A percentile compares a stretch with the other conserved stretches of the same genome.
Evolutionary conservation across 1,284 basidiomycete species (phyloP).

Genomic region (Meira miltonrushii): DNA sequence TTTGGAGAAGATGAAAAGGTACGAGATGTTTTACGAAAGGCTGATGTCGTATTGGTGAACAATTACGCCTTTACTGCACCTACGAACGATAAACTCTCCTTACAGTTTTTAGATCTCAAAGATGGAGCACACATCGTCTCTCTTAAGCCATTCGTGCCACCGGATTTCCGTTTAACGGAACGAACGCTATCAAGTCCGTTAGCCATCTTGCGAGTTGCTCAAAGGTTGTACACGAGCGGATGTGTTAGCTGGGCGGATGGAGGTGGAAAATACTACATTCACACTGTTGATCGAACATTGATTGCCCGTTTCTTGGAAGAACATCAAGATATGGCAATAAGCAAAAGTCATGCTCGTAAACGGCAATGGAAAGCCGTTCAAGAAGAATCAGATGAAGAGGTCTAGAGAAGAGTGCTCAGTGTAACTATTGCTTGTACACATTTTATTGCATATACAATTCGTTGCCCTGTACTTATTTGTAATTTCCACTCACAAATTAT

Average conservation of each 20-base stretch:
- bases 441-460: too few relatives aligned
- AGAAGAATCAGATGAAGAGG: neutral
- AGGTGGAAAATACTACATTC: slow-evolving; percentile 47
- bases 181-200: slow-evolving; percentile 42
- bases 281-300: slow-evolving; percentile 13
- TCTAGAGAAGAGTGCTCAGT: neutral
- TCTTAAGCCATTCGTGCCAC: slow-evolving; percentile 58
- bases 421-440: neutral
- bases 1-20: slow-evolving; percentile 55
- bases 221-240: slow-evolving; percentile 34
- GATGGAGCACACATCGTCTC: slow-evolving; percentile 58
- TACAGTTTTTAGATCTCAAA: slow-evolving; percentile 60
- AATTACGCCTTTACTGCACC: slow-evolving; percentile 56
- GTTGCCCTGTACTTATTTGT: too few relatives aligned
- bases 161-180: slow-evolving; percentile 57
- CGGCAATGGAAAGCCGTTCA: slow-evolving; percentile 1
- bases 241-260: slow-evolving; percentile 49
- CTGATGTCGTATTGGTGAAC: slow-evolving; percentile 60
- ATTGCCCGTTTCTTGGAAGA: slow-evolving; percentile 9
- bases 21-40: slow-evolving; percentile 51
- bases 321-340: neutral
- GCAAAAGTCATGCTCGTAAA: neutral
- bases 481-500: too few relatives aligned
- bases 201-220: slow-evolving; percentile 44
- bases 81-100: slow-evolving; percentile 58